A percentile compares a stretch with the other conserved stretches of the same genome.
phyloP scores from a whole-genome alignment of 164 flowering plant species.

The Kalanchoe fedtschenkoi region DNA sequence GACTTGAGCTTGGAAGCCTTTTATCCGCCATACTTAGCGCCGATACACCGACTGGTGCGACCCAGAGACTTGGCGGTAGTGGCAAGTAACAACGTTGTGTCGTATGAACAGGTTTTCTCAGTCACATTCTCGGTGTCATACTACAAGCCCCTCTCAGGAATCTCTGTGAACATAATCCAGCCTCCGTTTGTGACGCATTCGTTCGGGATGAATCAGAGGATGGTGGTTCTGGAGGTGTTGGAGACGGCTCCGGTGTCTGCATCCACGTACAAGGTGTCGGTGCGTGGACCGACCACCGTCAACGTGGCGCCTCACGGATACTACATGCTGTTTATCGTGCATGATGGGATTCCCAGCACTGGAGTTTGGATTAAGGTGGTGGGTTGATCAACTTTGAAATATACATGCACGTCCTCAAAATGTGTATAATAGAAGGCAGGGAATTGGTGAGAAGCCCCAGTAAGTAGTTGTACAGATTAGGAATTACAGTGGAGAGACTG shows the following conservation, averaged over 20 bases:
- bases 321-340: conserved; percentile 53
- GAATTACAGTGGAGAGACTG: no score
- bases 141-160: conserved; percentile 11
- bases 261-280: conserved; percentile 7
- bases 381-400: no score
- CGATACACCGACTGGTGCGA: no score
- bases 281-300: conserved; percentile 31
- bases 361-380: conserved; percentile 48
- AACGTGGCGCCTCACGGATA: conserved; percentile 55
- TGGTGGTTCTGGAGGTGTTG: conserved; percentile 49
- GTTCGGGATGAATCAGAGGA: conserved; percentile 43
- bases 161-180: not conserved
- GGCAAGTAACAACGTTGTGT: conserved; percentile 15
- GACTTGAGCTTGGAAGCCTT: conserved; percentile 51
- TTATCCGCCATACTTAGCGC: conserved; percentile 44
- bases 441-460: no score
- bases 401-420: no score
- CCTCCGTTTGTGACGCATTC: conserved; percentile 58
- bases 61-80: conserved; percentile 5
- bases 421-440: no score
- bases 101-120: conserved; percentile 13
- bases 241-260: conserved; percentile 9
- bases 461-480: no score
- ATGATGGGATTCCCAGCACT: conserved; percentile 41
- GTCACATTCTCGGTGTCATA: conserved; percentile 16